Percentiles rank a stretch among this genome's conserved stretches.
Evolutionary conservation across 805 yeast species (phyloP).

Genomic region (Sugiyamaella boreocaroliniensis): DNA sequence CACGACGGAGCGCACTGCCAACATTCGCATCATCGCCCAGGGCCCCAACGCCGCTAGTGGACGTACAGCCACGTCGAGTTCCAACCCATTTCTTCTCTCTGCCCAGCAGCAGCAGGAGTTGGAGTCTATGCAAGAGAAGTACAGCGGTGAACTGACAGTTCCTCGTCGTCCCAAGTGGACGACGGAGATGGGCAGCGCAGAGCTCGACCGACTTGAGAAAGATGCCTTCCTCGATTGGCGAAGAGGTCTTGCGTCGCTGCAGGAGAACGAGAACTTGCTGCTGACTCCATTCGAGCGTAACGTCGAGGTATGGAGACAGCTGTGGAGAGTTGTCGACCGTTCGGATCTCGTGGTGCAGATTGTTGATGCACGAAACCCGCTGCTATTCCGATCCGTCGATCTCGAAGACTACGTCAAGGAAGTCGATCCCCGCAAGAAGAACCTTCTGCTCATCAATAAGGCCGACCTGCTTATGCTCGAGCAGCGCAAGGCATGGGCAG

Average conservation of each 20-base stretch:
- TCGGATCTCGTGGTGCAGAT: slow-evolving; percentile 92
- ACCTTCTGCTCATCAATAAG: slow-evolving; percentile 81
- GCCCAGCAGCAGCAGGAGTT: slow-evolving; percentile 59
- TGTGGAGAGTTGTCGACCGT: slow-evolving; percentile 96
- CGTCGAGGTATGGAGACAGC: slow-evolving; percentile 94
- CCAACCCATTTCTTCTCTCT: slow-evolving; percentile 56
- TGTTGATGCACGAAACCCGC: slow-evolving; percentile 94
- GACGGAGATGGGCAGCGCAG: slow-evolving; percentile 57
- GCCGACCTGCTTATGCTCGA: slow-evolving; percentile 76
- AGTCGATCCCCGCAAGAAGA: slow-evolving; percentile 65
- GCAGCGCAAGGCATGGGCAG: slow-evolving; percentile 85
- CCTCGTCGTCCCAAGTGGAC: slow-evolving; percentile 94
- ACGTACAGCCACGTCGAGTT: slow-evolving; percentile 24
- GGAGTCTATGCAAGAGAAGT: slow-evolving; percentile 46
- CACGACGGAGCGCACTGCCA: slow-evolving; percentile 80
- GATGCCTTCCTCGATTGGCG: slow-evolving; percentile 93
- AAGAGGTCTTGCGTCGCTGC: slow-evolving; percentile 75
- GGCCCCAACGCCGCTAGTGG: slow-evolving; percentile 34
- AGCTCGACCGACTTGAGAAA: slow-evolving; percentile 81
- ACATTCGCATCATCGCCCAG: slow-evolving; percentile 76
- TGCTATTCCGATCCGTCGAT: slow-evolving; percentile 82
- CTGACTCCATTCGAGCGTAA: slow-evolving; percentile 97
- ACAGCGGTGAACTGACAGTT: slow-evolving; percentile 57
- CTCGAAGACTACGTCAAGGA: slow-evolving; percentile 78
- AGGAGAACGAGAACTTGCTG: slow-evolving; percentile 75